Evolutionary conservation across 495 filamentous ascomycete species (phyloP).

Genomic region (Aspergillus carlsbadensis): DNA sequence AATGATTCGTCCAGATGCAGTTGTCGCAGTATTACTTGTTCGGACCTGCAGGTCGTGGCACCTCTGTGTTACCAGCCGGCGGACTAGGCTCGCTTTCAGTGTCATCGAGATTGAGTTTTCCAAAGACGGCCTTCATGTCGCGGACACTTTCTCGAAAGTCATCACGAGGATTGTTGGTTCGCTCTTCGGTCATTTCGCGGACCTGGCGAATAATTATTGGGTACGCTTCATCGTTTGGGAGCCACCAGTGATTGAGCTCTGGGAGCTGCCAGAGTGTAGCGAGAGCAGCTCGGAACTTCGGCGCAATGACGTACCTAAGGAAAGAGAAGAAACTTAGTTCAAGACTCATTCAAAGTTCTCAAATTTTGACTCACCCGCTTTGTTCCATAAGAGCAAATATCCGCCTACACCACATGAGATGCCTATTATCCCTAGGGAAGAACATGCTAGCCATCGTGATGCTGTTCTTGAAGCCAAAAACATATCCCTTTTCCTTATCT

Average conservation of each 20-base stretch:
- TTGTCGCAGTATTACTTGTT: not conserved
- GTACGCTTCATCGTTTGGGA: slow-evolving; percentile 76
- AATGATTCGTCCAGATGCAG: no score
- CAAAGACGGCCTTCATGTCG: slow-evolving; percentile 74
- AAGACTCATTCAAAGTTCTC: not conserved
- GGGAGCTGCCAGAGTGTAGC: slow-evolving; percentile 67
- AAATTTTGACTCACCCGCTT: slow-evolving; percentile 68
- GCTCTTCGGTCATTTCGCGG: slow-evolving; percentile 73
- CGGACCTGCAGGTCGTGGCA: slow-evolving; percentile 2
- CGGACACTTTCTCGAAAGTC: slow-evolving; percentile 64
- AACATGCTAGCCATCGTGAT: slow-evolving; percentile 77
- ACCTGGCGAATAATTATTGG: slow-evolving; percentile 69
- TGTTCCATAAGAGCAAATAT: slow-evolving; percentile 78
- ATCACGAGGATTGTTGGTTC: slow-evolving; percentile 59
- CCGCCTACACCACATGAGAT: slow-evolving; percentile 80
- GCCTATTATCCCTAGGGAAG: slow-evolving; percentile 65
- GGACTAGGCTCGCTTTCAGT: slow-evolving; percentile 32
- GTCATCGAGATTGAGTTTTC: slow-evolving; percentile 44
- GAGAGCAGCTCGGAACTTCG: slow-evolving; percentile 70
- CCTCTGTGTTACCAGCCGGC: slow-evolving; percentile 15
- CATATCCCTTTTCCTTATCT: slow-evolving; percentile 62
- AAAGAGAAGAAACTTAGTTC: not conserved
- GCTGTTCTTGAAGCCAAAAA: slow-evolving; percentile 72
- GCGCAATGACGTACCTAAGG: slow-evolving; percentile 80
- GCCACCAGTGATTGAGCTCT: slow-evolving; percentile 78